Percentiles rank a stretch among this genome's conserved stretches.
Evolutionary conservation across 2,329 filamentous ascomycete genomes (phyloP).

Genomic region (Hypoxylon sp.): DNA sequence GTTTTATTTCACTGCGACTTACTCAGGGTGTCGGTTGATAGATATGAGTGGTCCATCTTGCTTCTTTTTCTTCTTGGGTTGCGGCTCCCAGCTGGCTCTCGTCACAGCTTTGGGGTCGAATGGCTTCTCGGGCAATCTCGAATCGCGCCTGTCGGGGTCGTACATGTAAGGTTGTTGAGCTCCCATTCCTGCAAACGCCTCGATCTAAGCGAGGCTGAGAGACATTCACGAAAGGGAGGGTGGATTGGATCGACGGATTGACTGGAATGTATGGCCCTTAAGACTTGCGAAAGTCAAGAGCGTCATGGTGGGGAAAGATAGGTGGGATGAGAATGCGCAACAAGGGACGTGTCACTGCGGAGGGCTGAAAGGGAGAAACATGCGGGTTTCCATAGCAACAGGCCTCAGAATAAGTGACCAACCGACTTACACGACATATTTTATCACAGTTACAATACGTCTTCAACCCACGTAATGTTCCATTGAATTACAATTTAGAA

Average conservation of each 20-base stretch:
- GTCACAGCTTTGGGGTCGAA: slow-evolving; percentile 87
- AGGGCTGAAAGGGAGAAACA: slow-evolving; percentile 19
- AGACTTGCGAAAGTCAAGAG: slow-evolving; percentile 28
- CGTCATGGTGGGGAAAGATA: slow-evolving; percentile 29
- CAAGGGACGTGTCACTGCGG: slow-evolving; percentile 7
- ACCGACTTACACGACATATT: slow-evolving; percentile 4
- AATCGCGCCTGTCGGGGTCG: slow-evolving; percentile 50
- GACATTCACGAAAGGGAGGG: slow-evolving; percentile 38
- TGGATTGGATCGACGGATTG: slow-evolving; percentile 25
- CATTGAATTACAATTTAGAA: slow-evolving; percentile 4
- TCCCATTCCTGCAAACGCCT: slow-evolving; percentile 49
- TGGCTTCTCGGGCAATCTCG: slow-evolving; percentile 49
- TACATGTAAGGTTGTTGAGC: slow-evolving; percentile 54
- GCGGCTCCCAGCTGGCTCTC: slow-evolving; percentile 80
- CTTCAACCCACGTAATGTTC: slow-evolving; percentile 6
- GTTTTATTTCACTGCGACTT: slow-evolving; percentile 55
- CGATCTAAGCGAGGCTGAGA: slow-evolving; percentile 42
- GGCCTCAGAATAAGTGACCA: slow-evolving; percentile 25
- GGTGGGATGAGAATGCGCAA: slow-evolving; percentile 22
- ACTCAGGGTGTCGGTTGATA: slow-evolving; percentile 92
- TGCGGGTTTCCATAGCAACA: slow-evolving; percentile 51
- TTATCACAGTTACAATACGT: slow-evolving; percentile 16
- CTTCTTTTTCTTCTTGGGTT: slow-evolving; percentile 75
- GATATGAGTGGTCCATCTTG: slow-evolving; percentile 82
- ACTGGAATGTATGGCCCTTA: slow-evolving; percentile 44